Evolutionary conservation across 139 green algal species (phyloP), one percentile per base, ranked within the genome.

Genomic region (Choricystis sp.): DNA sequence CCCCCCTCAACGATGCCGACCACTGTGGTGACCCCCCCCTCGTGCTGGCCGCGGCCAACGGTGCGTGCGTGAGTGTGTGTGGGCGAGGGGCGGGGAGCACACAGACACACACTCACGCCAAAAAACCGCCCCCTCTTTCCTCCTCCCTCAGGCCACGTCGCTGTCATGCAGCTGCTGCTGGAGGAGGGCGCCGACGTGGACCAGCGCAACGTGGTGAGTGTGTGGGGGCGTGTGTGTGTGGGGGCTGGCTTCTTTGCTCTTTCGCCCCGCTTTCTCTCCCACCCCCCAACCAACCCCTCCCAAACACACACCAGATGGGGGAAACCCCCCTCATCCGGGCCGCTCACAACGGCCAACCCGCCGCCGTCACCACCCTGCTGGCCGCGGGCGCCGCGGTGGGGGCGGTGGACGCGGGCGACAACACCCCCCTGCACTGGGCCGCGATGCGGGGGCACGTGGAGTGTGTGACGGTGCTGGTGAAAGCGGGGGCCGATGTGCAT

Each of bases 371-470:
- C 58, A 85, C 77, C 67, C 79, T 96, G 59, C 56, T 95, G 59
- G 73, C 88, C 58, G 29, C 72, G 1, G 85, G 85, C 0, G 84
- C 87, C 0, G 75, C 86, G 55, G 76, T 91, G 26, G 80, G 87
- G 28, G 74, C 79, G 3, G 27, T 87, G 0, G 88, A 95, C 70
- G 63, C 92, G 81, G 89, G 90, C n/a, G 89, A 94, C 66, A 97
- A 96, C 84, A 92, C 86, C 1, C 72, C 89, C 19, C 77, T 97
- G 67, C 90, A 97, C 74, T 97, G 90, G 90, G 85, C 89, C 0
- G 77, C 86, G 30, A 97, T 96, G 89, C 77, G 90, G 0, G 90
- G 90, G 3, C 89, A 97, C 69, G 90, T 97, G 58, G 90, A 97
- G 75, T 89, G 96, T 61, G 85, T 94, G 29, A 81, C 84, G 52